A percentile compares a stretch with the other conserved stretches of the same genome.
These are phyloP conservation scores for Mycena sanguinolenta DNA, from an alignment of 768 basidiomycete genomes.

Conservation along the genomic window DNA sequence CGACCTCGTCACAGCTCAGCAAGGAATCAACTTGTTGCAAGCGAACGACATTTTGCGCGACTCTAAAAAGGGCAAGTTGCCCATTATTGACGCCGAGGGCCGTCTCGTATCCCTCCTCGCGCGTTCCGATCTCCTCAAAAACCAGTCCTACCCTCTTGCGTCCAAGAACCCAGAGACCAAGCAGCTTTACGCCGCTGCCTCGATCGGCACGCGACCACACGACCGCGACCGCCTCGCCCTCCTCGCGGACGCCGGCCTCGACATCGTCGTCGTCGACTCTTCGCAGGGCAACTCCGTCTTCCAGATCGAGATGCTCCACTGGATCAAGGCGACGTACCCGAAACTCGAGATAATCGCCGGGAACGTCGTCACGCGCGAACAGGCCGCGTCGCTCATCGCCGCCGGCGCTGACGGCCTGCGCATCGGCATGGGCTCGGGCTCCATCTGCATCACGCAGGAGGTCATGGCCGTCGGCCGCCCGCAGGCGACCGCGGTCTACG, in stretches of 20 bases:
- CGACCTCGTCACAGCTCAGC: conserved; percentile 84
- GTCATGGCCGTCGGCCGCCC: conserved; percentile 99
- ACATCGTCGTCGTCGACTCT: conserved; percentile 95
- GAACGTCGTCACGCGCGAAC: conserved; percentile 98
- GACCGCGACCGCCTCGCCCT: conserved; percentile 88
- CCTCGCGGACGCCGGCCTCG: conserved; percentile 94
- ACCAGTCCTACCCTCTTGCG: conserved; percentile 95
- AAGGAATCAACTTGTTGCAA: conserved; percentile 91
- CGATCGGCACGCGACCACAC: conserved; percentile 91
- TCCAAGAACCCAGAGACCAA: conserved; percentile 92
- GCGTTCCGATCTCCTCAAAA: conserved; percentile 97
- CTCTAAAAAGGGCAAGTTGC: conserved; percentile 98
- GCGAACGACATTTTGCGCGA: conserved; percentile 96
- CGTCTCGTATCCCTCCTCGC: conserved; percentile 88
- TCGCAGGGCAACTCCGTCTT: conserved; percentile 96
- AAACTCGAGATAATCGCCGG: conserved; percentile 94
- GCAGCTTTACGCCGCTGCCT: conserved; percentile 96
- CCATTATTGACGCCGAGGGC: conserved; percentile 78
- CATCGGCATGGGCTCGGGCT: conserved; percentile 98
- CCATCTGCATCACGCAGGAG: conserved; percentile 99
- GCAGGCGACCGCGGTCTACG: conserved; percentile 98
- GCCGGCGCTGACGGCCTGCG: conserved; percentile 97
- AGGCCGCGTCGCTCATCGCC: conserved; percentile 92
- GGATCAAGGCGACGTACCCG: conserved; percentile 91
- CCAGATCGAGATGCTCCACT: conserved; percentile 94